Conservation (phyloP, 116 monocot species). For the Trichopus zeylanicus region DNA sequence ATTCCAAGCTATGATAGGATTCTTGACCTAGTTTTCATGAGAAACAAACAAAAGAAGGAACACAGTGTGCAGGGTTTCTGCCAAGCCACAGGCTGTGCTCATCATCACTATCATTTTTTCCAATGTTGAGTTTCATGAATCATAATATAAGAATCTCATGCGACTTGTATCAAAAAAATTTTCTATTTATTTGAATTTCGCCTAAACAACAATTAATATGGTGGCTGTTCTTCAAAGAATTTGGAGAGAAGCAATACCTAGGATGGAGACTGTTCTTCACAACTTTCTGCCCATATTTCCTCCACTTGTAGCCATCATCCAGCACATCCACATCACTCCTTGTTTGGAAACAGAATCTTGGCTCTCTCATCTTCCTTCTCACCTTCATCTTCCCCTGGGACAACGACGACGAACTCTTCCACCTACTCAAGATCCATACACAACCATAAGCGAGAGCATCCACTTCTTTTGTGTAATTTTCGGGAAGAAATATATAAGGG, state of each 20-base stretch:
- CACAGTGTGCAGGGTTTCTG: too few relatives aligned
- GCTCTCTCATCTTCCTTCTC: constrained; percentile 79
- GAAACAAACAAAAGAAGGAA: too few relatives aligned
- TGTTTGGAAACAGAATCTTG: constrained; percentile 95
- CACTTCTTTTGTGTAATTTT: background rate
- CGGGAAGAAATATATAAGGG: background rate
- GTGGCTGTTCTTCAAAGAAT: background rate
- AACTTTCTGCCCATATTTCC: constrained; percentile 94
- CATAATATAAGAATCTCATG: too few relatives aligned
- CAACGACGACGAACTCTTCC: background rate
- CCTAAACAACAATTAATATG: too few relatives aligned
- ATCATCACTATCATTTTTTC: too few relatives aligned
- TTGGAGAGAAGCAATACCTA: constrained; percentile 29
- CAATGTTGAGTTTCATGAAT: too few relatives aligned
- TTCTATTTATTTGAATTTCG: too few relatives aligned
- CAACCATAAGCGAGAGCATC: background rate
- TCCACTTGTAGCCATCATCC: constrained; percentile 96
- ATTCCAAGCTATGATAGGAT: too few relatives aligned
- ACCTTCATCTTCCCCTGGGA: constrained; percentile 50
- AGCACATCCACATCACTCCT: constrained; percentile 87
- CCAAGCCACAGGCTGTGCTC: too few relatives aligned
- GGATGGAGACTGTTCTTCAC: constrained; percentile 95
- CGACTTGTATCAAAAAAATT: too few relatives aligned
- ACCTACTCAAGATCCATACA: constrained; percentile 1
- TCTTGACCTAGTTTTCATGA: too few relatives aligned